Evolutionary conservation across 768 basidiomycete species (phyloP), one percentile per base, ranked within the genome.

Genomic region (Boletus eberwhitei): DNA sequence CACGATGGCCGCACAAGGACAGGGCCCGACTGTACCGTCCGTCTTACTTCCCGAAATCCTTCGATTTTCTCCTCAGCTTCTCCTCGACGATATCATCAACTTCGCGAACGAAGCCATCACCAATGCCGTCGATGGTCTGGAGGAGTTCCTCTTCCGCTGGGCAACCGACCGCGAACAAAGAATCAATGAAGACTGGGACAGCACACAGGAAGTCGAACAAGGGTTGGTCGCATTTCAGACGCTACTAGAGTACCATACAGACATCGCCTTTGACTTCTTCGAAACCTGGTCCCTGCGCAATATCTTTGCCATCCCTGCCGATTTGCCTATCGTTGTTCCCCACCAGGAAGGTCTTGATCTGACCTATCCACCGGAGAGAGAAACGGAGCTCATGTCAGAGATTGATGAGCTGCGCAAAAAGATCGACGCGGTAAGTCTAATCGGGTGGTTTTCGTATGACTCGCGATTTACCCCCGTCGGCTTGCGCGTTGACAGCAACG

Each of bases 261-360:
- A 97, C 64, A 80, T 91, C 42, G 93, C 93, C 0, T 91, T 95
- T 55, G 93, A 97, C 68, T 89, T 87, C 65, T 90, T 97, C 62
- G 93, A 93, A 71, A 86, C 85, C 0, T 96, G 93, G 93, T 86
- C 84, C 12, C 69, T 93, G 64, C 77, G 92, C 39, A 97, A 96
- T 71, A 88, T 93, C 53, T 96, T 96, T 63, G 81, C 84, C 48
- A 79, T 93, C 16, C 82, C 86, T 0, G 75, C 80, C 3, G 83
- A 85, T 55, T 63, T 91, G 34, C 85, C 85, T 0, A 73, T 92
- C 32, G 83, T 92, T 14, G 77, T 85, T 5, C 88, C 88, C 3
- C 90, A 91, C 64, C 93, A 95, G 53, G 78, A 79, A 48, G 81
- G 82, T 1, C 72, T 93, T 31, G 81, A 93, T 70, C 76, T 95